Evolutionary conservation across 257 asterid genomes (phyloP).

Genomic region (Solanum chiquidenum): DNA sequence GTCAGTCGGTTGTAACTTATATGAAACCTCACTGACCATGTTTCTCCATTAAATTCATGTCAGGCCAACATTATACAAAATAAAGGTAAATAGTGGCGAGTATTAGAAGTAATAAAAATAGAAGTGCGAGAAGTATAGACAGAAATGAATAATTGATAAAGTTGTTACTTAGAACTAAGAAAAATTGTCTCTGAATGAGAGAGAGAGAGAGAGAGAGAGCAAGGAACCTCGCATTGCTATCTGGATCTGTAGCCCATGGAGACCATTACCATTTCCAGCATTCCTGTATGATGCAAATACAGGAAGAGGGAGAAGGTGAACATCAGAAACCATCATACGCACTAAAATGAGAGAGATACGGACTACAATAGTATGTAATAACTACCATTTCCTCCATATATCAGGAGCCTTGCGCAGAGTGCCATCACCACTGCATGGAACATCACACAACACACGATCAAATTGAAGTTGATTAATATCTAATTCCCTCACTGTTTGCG

Average conservation of each 20-base stretch:
- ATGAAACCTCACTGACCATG: not conserved
- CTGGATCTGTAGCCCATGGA: constrained; percentile 88
- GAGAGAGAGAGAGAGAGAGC: not conserved
- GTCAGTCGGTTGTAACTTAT: not conserved
- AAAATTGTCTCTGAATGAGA: not conserved
- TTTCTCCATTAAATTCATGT: not conserved
- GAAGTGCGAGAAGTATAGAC: not conserved
- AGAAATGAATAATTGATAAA: not conserved
- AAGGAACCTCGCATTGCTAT: constrained; percentile 89
- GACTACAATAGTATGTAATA: not conserved
- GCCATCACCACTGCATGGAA: constrained; percentile 87
- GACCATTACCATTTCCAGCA: constrained; percentile 79
- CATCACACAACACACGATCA: constrained; percentile 80
- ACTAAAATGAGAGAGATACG: not conserved
- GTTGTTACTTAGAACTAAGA: not conserved
- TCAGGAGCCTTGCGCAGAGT: constrained; percentile 81
- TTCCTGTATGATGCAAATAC: constrained; percentile 35
- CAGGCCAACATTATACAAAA: not conserved
- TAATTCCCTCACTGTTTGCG: constrained; percentile 15
- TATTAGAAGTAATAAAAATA: not conserved
- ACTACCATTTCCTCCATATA: constrained; percentile 72
- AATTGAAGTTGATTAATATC: constrained; percentile 48
- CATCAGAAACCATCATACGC: constrained; percentile 36
- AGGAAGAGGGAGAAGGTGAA: not conserved
- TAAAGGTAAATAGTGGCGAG: not conserved